Evolutionary conservation across 192 early-diverging fungal genomes (phyloP), one percentile per base, ranked within the genome.

Genomic region (Podila epicladia): DNA sequence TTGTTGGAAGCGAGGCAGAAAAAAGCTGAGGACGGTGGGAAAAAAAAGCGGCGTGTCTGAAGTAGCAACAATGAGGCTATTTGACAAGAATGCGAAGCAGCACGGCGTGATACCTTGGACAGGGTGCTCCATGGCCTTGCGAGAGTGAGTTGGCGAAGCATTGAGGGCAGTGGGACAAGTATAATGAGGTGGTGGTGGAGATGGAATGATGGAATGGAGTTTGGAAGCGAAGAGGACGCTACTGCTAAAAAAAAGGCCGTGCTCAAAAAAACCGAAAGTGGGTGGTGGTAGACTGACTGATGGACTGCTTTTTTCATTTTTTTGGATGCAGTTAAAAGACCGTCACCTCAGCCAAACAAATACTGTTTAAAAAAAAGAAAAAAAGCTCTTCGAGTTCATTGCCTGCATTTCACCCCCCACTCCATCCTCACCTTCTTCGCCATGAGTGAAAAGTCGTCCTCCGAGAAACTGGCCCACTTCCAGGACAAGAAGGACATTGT

Each of bases 401-500:
- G 26, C 28, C 31, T 60, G 28, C 59, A 60, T 60, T 29, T 8
- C 24, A 19, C 59, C 9, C 59, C 24, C 9, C 59, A 19, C 59
- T 33, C 26, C 59, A 19, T 19, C 28, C 62, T n/a, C 13, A 35
- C 15, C 24, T 9, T 13, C n/a, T 15, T 9, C n/a, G 29, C 62
- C 62, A 35, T 35, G 31, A n/a, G 11, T 29, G 33, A 63, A 35
- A 35, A 29, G 35, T 9, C 64, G 22, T 22, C 38, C 48, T 50
- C 64, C 41, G 22, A 65, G 24, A 50, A 65, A 28, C 26, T 65
- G 71, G 66, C 62, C n/a, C 71, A 72, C 62, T 73, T 69, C 67
- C 64, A 68, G 62, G 77, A 80, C 66, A 80, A 80, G 71, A 80
- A 64, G 22, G 77, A 80, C 53, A 65, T 80, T 38, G 70, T 69